Percentiles rank a stretch among this genome's conserved stretches.
These are phyloP conservation scores for Neurospora africana DNA, from an alignment of 495 filamentous ascomycete species.

Conservation along the genomic window DNA sequence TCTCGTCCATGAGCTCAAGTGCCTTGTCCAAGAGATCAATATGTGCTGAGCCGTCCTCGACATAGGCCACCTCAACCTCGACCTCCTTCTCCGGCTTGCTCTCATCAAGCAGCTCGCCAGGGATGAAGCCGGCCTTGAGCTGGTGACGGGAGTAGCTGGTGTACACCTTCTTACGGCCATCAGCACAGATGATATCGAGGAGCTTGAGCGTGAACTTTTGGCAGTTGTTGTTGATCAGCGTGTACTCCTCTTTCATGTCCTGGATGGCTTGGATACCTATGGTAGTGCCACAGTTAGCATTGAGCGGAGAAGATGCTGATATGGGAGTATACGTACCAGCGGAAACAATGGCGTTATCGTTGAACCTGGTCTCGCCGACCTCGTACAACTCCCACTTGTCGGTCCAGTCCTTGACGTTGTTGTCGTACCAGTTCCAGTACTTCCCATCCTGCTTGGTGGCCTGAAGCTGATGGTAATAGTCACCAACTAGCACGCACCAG, in stretches of 20 bases:
- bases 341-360: background rate
- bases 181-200: background rate
- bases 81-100: background rate
- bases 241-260: background rate
- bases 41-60: background rate
- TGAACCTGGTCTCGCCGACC: background rate
- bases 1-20: background rate
- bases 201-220: background rate
- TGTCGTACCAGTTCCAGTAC: background rate
- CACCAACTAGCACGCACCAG: background rate
- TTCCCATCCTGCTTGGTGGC: background rate
- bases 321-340: background rate
- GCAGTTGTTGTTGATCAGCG: background rate
- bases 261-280: background rate
- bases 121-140: background rate
- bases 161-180: background rate
- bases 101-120: background rate
- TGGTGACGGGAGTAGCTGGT: background rate
- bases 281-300: background rate
- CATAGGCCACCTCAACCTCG: background rate
- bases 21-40: background rate
- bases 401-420: background rate
- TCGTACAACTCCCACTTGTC: background rate
- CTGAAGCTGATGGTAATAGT: background rate
- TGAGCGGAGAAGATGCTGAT: background rate